Percentiles rank a stretch among this genome's conserved stretches.
These are phyloP conservation scores for Coniochaeta sp. DNA, from an alignment of 2,329 filamentous ascomycete species.

Conservation along the genomic window DNA sequence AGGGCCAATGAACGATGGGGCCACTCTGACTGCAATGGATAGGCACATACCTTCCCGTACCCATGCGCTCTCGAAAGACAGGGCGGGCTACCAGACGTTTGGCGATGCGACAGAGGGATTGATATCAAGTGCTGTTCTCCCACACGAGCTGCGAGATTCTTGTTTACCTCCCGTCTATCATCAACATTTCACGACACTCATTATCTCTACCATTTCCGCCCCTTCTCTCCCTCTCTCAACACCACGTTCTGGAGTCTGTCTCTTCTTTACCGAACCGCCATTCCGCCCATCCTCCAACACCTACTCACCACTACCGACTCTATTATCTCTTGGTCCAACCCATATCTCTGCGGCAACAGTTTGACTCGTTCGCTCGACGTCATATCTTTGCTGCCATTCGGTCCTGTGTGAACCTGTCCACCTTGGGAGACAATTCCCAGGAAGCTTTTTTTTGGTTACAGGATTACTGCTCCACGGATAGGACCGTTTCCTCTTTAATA, in stretches of 20 bases:
- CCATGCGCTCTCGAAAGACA: not conserved
- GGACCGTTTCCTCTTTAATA: slow-evolving; percentile 21
- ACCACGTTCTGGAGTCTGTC: slow-evolving; percentile 6
- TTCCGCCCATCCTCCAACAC: slow-evolving; percentile 8
- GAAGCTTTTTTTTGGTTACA: slow-evolving; percentile 17
- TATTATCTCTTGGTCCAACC: not conserved
- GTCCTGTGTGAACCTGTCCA: slow-evolving; percentile 7
- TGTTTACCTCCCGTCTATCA: slow-evolving; percentile 11
- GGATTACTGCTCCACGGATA: slow-evolving; percentile 19
- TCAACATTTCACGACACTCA: slow-evolving; percentile 17
- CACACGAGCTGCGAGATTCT: slow-evolving; percentile 8
- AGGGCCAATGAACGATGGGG: not conserved
- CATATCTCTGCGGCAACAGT: not conserved
- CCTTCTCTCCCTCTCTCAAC: slow-evolving; percentile 4
- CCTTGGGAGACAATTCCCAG: slow-evolving; percentile 12
- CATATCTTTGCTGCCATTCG: slow-evolving; percentile 20
- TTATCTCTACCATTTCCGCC: slow-evolving; percentile 11
- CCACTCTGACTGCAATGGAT: not conserved
- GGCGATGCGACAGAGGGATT: slow-evolving; percentile 7
- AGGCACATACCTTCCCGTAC: not conserved
- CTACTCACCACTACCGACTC: not conserved
- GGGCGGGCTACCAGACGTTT: slow-evolving; percentile 6
- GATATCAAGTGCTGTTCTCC: slow-evolving; percentile 18
- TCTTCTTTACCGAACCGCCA: slow-evolving; percentile 7
- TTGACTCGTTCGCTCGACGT: slow-evolving; percentile 47